Base-by-base conservation (phyloP, 2,329 filamentous ascomycete genomes). In the Phaeosphaeria sp. region DNA sequence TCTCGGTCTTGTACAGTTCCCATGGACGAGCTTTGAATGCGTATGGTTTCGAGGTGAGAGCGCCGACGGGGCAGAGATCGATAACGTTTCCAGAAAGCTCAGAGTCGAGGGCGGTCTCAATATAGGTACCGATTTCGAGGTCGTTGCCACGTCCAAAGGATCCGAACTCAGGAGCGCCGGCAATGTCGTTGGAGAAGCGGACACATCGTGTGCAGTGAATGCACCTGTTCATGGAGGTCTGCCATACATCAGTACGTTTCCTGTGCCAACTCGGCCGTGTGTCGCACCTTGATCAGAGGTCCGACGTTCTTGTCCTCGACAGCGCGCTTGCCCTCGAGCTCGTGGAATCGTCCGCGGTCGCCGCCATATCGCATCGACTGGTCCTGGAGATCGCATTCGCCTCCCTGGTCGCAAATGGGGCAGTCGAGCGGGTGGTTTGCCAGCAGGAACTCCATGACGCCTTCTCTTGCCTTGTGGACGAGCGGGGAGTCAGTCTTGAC, bases 221-320 rank as follows among this genome's bases (percentile, higher is more conserved):
- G 81, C 95, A 99, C 78, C 95, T 88, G 86, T 99, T 99, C 95
- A 99, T 99, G 49, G 95, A 99, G 3, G 95, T 99, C 87, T 84
- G 60, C 4, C 33, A 13, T 43, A 17, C 43, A 61, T 80, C 50
- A 80, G 76, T 48, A 57, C 13, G 42, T 8, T 36, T 33, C 53
- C 40, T 21, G 25, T 6, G 25, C 25, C 55, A 22, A 42, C 13
- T 7, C 13, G 27, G n/a, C 21, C 22, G 3, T 24, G 44, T 43
- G 20, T 52, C 61, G 42, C 69, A 83, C 80, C 80, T 99, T 99
- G 82, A 99, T 91, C 68, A 99, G 81, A 53, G 95, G 95, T 36
- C 95, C 95, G 74, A 99, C 97, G 80, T 99, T 98, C 87, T 99
- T 99, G 81, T 99, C 95, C 83, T 99, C 95, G 40, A 97, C 93